Percentiles rank a stretch among this genome's conserved stretches.
Evolutionary conservation across 2,329 filamentous ascomycete species (phyloP).

Genomic region (Ramularia endophylla): DNA sequence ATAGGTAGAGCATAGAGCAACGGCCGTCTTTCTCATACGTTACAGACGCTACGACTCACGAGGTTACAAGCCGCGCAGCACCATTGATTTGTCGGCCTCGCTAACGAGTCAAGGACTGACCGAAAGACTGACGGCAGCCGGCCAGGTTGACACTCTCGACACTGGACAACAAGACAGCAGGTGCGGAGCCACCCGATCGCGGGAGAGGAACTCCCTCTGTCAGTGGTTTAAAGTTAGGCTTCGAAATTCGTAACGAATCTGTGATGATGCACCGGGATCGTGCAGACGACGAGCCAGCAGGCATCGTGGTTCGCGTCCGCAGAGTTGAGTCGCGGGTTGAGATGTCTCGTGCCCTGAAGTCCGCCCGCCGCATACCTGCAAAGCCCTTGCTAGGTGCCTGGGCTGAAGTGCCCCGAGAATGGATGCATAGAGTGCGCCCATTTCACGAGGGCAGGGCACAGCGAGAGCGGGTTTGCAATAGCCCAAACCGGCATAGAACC

Average conservation of each 20-base stretch:
- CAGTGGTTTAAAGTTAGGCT: conserved; percentile 17
- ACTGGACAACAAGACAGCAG: too few species aligned
- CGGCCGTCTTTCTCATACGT: too few species aligned
- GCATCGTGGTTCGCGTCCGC: conserved; percentile 8
- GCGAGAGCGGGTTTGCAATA: conserved; percentile 13
- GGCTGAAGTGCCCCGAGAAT: conserved; percentile 3
- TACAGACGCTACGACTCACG: too few species aligned
- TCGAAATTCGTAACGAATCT: conserved; percentile 6
- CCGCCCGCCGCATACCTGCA: too few species aligned
- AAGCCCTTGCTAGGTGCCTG: not conserved
- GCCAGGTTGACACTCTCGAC: not conserved
- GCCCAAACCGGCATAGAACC: conserved; percentile 14
- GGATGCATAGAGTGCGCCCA: conserved; percentile 1
- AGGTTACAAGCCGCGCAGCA: too few species aligned
- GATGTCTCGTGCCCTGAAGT: not conserved
- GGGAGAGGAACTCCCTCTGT: conserved; percentile 7
- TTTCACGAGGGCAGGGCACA: conserved; percentile 4
- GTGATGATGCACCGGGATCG: conserved; percentile 7
- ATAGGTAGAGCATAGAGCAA: too few species aligned
- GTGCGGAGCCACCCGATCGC: not conserved
- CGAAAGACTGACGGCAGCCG: not conserved
- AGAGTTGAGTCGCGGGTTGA: conserved; percentile 4
- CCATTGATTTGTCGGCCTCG: too few species aligned
- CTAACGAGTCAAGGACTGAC: too few species aligned
- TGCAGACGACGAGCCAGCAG: conserved; percentile 3